Base-by-base conservation (phyloP, 1,139 yeast genomes). In the Diutina siamensis region DNA sequence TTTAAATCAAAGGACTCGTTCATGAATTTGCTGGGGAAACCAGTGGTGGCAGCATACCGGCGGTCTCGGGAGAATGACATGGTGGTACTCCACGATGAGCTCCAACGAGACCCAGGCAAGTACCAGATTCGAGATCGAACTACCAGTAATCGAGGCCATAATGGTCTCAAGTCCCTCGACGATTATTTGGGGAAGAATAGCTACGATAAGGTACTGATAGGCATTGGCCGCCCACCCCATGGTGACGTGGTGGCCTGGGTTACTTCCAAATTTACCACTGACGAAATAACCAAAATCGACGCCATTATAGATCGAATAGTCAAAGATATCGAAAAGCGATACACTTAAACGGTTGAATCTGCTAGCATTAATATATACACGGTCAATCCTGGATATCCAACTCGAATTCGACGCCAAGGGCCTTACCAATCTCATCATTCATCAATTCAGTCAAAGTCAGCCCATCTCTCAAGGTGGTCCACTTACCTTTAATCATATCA, bases 61-160 rank as follows among this genome's bases (percentile, higher is more conserved):
- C 10, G 22, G 40, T 12, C 44, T 40, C 5, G 20, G n/a, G 57
- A 47, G 32, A 69, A 71, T 2, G 62, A 59, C 17, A 62, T 81
- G 48, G 68, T 85, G 2, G 71, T 87, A 0, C 55, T 86, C 1
- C 94, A 85, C 57, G 96, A 87, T 57, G 95, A 87, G 52, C 60
- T 86, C 35, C 82, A 79, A 49, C 58, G 80, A 12, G 74, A 73
- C 1, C 52, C 80, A 4, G 96, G 96, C 0, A 72, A 74, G 46
- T 64, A 77, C 21, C 83, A 81, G 53, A 58, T 82, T 9, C 65
- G 85, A 46, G 67, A 62, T 33, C 78, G 73, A 19, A 74, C 72
- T 2, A 66, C 82, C 7, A 74, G 85, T 48, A 71, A 78, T 10
- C 63, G 87, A 48, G 95, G 95, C 0, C 96, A 87, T 55, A 86